Conservation (phyloP, 495 filamentous ascomycete species). For the Amphirosellinia nigrospora region DNA sequence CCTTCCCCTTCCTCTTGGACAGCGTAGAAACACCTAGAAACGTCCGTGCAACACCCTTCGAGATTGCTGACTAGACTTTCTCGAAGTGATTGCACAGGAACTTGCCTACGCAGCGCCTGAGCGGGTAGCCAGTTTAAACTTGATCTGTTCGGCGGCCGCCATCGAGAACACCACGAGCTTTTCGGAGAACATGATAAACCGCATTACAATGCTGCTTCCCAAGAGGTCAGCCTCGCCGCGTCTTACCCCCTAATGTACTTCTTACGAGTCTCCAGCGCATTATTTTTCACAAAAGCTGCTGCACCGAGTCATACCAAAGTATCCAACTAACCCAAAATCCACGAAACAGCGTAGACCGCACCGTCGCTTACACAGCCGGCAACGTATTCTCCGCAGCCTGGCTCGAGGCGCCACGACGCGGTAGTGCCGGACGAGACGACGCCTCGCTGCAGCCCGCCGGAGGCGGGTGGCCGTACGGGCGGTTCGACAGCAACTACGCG, state of each 20-base stretch:
- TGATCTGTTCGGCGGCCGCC: constrained; percentile 74
- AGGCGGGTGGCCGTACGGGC: constrained; percentile 39
- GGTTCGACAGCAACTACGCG: constrained; percentile 76
- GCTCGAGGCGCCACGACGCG: constrained; percentile 64
- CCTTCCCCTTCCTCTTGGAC: background rate
- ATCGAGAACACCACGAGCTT: constrained; percentile 66
- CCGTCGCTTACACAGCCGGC: constrained; percentile 52
- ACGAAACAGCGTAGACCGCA: constrained; percentile 42
- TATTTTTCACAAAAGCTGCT: no score
- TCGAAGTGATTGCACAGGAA: constrained; percentile 89
- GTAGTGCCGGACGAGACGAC: constrained; percentile 43
- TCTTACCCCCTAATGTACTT: no score
- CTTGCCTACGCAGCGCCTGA: constrained; percentile 66
- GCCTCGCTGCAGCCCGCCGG: constrained; percentile 31
- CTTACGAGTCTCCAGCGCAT: no score
- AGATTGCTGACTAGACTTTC: constrained; percentile 55
- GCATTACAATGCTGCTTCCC: constrained; percentile 73
- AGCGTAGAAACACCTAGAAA: no score
- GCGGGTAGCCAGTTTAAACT: constrained; percentile 66
- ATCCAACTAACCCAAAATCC: background rate
- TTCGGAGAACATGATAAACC: constrained; percentile 68
- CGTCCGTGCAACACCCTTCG: background rate
- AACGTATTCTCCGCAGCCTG: constrained; percentile 67
- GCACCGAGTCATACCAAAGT: no score
- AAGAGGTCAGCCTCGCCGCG: constrained; percentile 43